Evolutionary conservation across 352 stramenopile species (phyloP).

Genomic region (Globisporangium echinulatum): DNA sequence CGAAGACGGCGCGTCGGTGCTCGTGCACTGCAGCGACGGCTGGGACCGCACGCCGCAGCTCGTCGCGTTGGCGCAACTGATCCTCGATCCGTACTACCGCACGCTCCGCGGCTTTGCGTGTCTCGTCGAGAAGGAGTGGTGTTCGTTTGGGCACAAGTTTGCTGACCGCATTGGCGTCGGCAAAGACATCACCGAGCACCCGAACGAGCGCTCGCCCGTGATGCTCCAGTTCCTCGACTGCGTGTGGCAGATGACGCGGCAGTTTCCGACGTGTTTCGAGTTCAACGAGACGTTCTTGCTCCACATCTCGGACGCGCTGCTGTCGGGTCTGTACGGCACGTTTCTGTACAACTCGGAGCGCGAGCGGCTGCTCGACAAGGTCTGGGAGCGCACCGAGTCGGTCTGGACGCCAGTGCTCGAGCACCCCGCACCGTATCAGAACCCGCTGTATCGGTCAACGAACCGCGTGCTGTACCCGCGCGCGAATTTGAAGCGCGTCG

Average conservation of each 20-base stretch:
- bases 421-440: slow-evolving; percentile 55
- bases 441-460: slow-evolving; percentile 68
- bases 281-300: slow-evolving; percentile 86
- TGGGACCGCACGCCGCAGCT: slow-evolving; percentile 86
- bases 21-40: slow-evolving; percentile 85
- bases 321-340: slow-evolving; percentile 73
- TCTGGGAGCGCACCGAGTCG: slow-evolving; percentile 82
- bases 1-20: slow-evolving; percentile 73
- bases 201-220: slow-evolving; percentile 78
- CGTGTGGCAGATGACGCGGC: slow-evolving; percentile 84
- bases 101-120: slow-evolving; percentile 80
- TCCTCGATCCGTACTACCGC: slow-evolving; percentile 83
- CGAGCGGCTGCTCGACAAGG: slow-evolving; percentile 74
- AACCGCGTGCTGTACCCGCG: slow-evolving; percentile 79
- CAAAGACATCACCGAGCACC: slow-evolving; percentile 72
- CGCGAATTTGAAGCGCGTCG: slow-evolving; percentile 82
- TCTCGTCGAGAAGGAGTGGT: slow-evolving; percentile 85
- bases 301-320: slow-evolving; percentile 71
- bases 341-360: slow-evolving; percentile 85
- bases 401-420: slow-evolving; percentile 81
- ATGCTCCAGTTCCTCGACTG: slow-evolving; percentile 86
- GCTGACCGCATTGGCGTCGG: slow-evolving; percentile 74
- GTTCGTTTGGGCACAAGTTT: slow-evolving; percentile 89
- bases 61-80: slow-evolving; percentile 71
- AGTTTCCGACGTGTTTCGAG: slow-evolving; percentile 86